Percentiles rank a stretch among this genome's conserved stretches.
These are phyloP conservation scores for Hyparrhenia diplandra DNA, from an alignment of 176 grass and related monocot genomes.

Conservation along the genomic window DNA sequence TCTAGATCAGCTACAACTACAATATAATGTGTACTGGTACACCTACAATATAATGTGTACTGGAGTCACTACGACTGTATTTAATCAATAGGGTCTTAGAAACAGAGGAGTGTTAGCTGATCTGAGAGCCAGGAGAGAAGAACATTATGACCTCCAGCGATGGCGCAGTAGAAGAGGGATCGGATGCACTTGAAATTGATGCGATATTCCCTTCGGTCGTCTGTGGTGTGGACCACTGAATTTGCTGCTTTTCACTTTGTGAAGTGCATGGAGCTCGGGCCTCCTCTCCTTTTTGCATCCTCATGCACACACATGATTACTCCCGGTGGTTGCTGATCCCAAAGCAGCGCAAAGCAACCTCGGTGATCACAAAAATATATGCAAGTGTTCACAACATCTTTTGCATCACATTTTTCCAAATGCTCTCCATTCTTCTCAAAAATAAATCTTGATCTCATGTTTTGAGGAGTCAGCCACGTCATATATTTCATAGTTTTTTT, in stretches of 20 bases:
- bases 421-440: too few relatives aligned
- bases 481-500: too few relatives aligned
- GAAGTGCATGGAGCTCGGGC: conserved; percentile 27
- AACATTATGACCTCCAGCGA: background rate
- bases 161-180: background rate
- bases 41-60: too few relatives aligned
- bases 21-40: too few relatives aligned
- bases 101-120: background rate
- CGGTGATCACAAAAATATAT: background rate
- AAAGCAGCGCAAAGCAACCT: conserved; percentile 25
- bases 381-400: background rate
- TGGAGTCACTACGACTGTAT: too few relatives aligned
- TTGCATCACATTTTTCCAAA: background rate
- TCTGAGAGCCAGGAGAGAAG: background rate
- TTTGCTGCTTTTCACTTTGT: conserved; percentile 25
- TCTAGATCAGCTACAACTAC: too few relatives aligned
- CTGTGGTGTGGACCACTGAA: conserved; percentile 14
- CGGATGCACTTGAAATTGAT: background rate
- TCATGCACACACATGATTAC: conserved; percentile 39
- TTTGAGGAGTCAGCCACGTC: too few relatives aligned
- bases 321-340: conserved; percentile 25
- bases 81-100: background rate
- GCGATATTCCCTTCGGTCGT: background rate
- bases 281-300: conserved; percentile 9
- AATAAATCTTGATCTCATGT: too few relatives aligned